Base-by-base conservation (phyloP, 2,329 filamentous ascomycete species). In the Metarhizium sp. region DNA sequence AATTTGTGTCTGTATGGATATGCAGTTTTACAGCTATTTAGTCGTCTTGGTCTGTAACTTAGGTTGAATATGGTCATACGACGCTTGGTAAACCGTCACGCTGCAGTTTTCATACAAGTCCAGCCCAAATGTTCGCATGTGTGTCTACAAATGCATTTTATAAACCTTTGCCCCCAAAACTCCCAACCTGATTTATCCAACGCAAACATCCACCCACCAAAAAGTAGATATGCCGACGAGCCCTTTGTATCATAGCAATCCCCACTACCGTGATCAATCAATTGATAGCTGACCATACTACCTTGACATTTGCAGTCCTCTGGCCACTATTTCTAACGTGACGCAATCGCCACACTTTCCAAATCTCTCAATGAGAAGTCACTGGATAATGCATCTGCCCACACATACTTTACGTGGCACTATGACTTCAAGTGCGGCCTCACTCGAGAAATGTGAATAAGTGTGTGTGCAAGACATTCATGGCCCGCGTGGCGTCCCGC, bases 391-490 rank as follows among this genome's bases (percentile, higher is more conserved):
- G 3, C 32, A 8, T 34, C 10, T 34, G 32, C 32, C 32, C 5
- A 34, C 10, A 11, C 16, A 14, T 10, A 18, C 16, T 16, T 13
- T 16, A 4, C 20, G 34, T 11, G 7, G 36, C 32, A 29, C 10
- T 18, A 18, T 32, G 6, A 42, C 20, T 18, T 16, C 6, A 36
- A 18, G 29, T 43, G 8, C 8, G 18, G 3, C 20, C 50, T 59
- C 66, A 90, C 59, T 96, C 92, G 66, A 96, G 78, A 73, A 96
- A 97, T 2, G 92, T 96, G 69, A 99, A 97, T 56, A 99, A 82
- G 74, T 92, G 92, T 20, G 94, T 97, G 70, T 99, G 94, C 61
- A 99, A 79, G 65, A 97, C 90, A 69, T 95, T 97, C 78, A 99
- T 87, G 36, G 94, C 94, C 62, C 94, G 84, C 62, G 92, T 90